Evolutionary conservation across 1,139 yeast genomes (phyloP), one percentile per base, ranked within the genome.

Genomic region (Nematodospora anomalae): DNA sequence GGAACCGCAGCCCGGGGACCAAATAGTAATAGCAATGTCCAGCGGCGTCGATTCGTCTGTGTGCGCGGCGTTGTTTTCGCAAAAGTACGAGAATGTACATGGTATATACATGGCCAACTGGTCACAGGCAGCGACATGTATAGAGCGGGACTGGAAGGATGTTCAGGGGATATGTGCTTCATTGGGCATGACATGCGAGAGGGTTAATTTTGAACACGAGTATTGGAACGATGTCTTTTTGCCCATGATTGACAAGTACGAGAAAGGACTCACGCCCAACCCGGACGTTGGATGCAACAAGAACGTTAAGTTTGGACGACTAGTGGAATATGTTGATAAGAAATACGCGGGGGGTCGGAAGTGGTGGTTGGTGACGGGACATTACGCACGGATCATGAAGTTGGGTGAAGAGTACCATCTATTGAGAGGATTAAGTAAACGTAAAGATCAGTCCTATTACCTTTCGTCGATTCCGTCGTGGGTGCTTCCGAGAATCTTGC

Each of bases 1-100:
- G 4, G 49, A 52, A 20, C 92, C 94, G 0, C 42, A 45, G 1
- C 48, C 49, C 4, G 57, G 72, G 25, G 95, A 86, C 51, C 76
- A 71, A 35, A 74, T 92, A 15, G 67, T 85, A 24, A 77, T 92
- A 2, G 96, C 97, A 15, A 88, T 92, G 97, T 88, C 96, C 1
- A 85, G 96, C 0, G 99, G 99, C 0, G 97, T 92, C 0, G 98
- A 92, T 58, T 89, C 97, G 0, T 83, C 96, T 1, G 89, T 92
- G 1, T 79, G 86, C 2, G 97, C 97, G 0, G 80, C 92, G 0
- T 49, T 89, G 40, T 79, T 79, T 53, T 72, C 83, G 1, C 55
- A 64, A 24, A 56, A 64, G 37, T 74, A 71, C 43, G 64, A 58
- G 4, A 78, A 82, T 30, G 94, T 84, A 1, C 62, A 69, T 30